Conservation (phyloP, 1,139 yeast genomes). For the Lodderomyces elongisporus region DNA sequence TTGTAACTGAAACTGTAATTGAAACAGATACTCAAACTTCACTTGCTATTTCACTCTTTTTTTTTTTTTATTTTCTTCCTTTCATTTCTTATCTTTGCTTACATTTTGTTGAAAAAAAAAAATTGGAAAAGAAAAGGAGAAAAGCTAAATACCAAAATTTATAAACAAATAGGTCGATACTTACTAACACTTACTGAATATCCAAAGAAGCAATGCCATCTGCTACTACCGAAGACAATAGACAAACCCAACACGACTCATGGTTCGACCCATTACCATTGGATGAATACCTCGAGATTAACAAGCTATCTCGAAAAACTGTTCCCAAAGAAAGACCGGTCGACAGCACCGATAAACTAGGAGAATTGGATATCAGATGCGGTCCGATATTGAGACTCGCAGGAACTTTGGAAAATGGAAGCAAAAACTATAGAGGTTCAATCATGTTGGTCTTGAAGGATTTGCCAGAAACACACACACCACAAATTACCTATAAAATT, state of each 20-base stretch:
- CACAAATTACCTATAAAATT: slow-evolving; percentile 33
- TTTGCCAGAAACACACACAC: slow-evolving; percentile 24
- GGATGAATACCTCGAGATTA: slow-evolving; percentile 24
- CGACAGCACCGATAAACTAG: slow-evolving; percentile 19
- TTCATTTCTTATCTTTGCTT: no score
- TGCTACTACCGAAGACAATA: no score
- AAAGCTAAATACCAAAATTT: no score
- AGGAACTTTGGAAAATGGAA: slow-evolving; percentile 49
- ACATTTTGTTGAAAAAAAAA: no score
- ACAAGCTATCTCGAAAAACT: slow-evolving; percentile 19
- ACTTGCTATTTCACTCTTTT: no score
- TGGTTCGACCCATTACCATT: slow-evolving; percentile 31
- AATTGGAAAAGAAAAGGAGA: no score
- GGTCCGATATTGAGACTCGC: slow-evolving; percentile 74
- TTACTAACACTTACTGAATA: no score
- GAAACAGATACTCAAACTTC: no score
- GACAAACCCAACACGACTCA: slow-evolving; percentile 7
- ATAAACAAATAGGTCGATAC: no score
- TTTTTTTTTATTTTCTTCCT: no score
- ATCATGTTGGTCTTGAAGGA: slow-evolving; percentile 57
- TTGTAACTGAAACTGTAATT: no score
- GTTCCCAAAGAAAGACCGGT: slow-evolving; percentile 11
- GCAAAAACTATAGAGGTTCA: slow-evolving; percentile 56
- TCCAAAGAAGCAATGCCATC: no score
- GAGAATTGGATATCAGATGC: slow-evolving; percentile 49